Evolutionary conservation across 2,329 filamentous ascomycete genomes (phyloP).

Genomic region (Neurospora sp.): DNA sequence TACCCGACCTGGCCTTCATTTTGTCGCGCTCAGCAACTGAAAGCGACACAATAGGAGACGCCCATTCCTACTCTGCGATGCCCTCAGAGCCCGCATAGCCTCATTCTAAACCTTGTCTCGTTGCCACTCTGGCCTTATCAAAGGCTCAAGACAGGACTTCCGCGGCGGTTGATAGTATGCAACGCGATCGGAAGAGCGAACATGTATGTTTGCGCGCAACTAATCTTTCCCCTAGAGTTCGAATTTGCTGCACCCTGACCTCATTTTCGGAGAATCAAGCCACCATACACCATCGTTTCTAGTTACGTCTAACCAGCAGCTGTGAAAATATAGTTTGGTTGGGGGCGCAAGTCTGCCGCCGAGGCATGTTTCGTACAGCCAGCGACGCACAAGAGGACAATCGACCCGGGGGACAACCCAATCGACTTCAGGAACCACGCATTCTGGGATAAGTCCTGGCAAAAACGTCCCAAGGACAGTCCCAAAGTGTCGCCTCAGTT

Average conservation of each 20-base stretch:
- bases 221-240: background rate
- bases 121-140: background rate
- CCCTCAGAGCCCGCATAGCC: background rate
- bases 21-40: background rate
- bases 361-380: conserved; percentile 11
- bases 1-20: background rate
- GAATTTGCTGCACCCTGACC: background rate
- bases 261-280: background rate
- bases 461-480: background rate
- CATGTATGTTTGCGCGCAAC: background rate
- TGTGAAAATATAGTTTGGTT: conserved; percentile 6
- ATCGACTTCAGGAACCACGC: background rate
- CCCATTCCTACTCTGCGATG: background rate
- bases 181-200: conserved; percentile 8
- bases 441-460: background rate
- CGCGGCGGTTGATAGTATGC: background rate
- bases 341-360: conserved; percentile 10
- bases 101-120: background rate
- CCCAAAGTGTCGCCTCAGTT: background rate
- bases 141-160: background rate
- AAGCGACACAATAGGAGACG: background rate
- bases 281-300: background rate
- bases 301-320: background rate
- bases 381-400: conserved; percentile 9
- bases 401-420: conserved; percentile 3